phyloP scores from a whole-genome alignment of 495 filamentous ascomycete species.

The Achaetomiella virescens region DNA sequence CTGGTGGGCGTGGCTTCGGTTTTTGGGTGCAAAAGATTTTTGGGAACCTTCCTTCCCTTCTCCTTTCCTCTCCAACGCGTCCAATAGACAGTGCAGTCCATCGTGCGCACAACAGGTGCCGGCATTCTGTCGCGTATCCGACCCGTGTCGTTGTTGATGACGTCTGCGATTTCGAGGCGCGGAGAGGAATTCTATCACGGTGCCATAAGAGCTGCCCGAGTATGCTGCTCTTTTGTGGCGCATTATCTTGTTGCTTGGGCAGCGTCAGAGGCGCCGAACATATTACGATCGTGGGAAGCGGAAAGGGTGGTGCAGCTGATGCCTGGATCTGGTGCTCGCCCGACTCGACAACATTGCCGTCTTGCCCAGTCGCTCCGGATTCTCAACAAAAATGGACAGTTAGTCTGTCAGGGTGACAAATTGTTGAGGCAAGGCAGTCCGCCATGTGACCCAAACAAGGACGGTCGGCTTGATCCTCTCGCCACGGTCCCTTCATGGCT shows the following conservation, averaged over 20 bases:
- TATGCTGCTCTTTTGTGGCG: conserved; percentile 39
- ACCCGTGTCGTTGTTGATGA: conserved; percentile 58
- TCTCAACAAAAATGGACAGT: too few relatives aligned
- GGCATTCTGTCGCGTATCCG: conserved; percentile 63
- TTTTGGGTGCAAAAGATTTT: conserved; percentile 4
- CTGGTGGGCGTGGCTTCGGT: neutral
- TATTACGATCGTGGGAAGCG: conserved; percentile 5
- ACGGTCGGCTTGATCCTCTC: too few relatives aligned
- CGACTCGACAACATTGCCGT: neutral
- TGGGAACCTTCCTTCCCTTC: conserved; percentile 16
- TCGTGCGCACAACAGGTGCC: conserved; percentile 50
- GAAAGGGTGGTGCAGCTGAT: too few relatives aligned
- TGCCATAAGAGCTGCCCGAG: conserved; percentile 90
- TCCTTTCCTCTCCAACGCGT: conserved; percentile 55
- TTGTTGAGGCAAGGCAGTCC: too few relatives aligned
- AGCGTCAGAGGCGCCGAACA: conserved; percentile 89
- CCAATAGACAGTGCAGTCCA: conserved; percentile 86
- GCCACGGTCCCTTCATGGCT: too few relatives aligned
- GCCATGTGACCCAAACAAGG: too few relatives aligned
- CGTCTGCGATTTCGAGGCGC: conserved; percentile 74
- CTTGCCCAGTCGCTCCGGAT: neutral
- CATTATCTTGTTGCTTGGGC: conserved; percentile 61
- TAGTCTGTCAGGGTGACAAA: too few relatives aligned
- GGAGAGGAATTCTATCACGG: conserved; percentile 63
- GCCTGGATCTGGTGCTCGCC: neutral